Evolutionary conservation across 495 filamentous ascomycete species (phyloP).

Genomic region (Aspergillus coremiiformis): DNA sequence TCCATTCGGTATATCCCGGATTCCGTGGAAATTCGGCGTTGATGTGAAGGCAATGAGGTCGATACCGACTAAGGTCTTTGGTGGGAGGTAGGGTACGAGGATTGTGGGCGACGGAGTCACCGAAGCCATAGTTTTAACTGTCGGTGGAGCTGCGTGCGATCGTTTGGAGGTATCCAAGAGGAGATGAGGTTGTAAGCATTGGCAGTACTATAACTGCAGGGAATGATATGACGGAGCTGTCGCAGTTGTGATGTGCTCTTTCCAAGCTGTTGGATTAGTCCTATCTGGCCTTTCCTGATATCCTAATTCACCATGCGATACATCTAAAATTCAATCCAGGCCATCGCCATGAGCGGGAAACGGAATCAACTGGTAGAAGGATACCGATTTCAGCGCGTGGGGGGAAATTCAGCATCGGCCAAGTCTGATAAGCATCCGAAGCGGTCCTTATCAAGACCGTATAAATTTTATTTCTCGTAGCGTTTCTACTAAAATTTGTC

Average conservation of each 20-base stretch:
- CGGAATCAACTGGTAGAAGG: not conserved
- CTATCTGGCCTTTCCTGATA: no score
- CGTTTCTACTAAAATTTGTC: no score
- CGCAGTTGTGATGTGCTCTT: no score
- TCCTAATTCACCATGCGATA: not conserved
- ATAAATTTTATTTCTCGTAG: no score
- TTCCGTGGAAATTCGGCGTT: constrained; percentile 49
- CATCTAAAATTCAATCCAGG: not conserved
- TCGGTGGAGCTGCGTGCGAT: not conserved
- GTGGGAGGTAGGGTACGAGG: constrained; percentile 41
- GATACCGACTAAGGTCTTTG: constrained; percentile 45
- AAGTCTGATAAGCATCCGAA: not conserved
- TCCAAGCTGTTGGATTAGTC: no score
- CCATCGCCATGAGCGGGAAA: not conserved
- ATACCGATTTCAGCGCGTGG: not conserved
- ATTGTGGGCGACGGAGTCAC: constrained; percentile 36
- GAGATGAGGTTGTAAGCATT: not conserved
- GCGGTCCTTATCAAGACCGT: not conserved
- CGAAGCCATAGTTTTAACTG: constrained; percentile 13
- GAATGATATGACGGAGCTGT: no score
- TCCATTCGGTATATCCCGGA: constrained; percentile 49
- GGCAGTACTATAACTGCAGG: not conserved
- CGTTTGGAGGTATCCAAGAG: not conserved
- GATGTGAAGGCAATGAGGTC: constrained; percentile 50
- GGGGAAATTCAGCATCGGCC: not conserved